Base-by-base conservation (phyloP, 352 stramenopile genomes). In the Pythium rhizo-oryzae region DNA sequence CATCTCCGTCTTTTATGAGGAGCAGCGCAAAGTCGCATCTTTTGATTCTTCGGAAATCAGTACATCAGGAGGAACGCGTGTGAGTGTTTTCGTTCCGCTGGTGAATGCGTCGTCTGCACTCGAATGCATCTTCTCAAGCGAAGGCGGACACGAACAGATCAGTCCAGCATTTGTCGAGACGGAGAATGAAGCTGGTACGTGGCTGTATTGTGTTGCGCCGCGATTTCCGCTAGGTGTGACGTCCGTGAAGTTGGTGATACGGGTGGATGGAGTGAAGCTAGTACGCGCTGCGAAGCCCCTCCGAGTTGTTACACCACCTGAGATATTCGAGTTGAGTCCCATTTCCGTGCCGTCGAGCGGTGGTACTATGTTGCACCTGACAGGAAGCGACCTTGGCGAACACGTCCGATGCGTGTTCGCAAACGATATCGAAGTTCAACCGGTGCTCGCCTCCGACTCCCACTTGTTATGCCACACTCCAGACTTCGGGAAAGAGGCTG, bases 51-150 rank as follows among this genome's bases (percentile, higher is more conserved):
- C 18, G 1, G 41, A 67, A 28, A 57, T 72, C 41, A 49, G 25
- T 18, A 24, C 51, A n/a, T 3, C 33, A 23, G 65, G 65, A 15
- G 65, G 65, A 51, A 72, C 19, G n/a, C 65, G 52, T n/a, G 53
- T 72, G 1, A 21, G 13, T 33, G 35, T 67, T 4, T 58, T 19
- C 8, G 50, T 63, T 16, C 30, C 51, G 23, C 25, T 18, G 2
- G 28, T 51, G 8, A 56, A 52, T n/a, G 21, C 41, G 15, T 33
- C 41, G 3, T 41, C 54, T 18, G 39, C 54, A 18, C 24, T 63
- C 15, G 63, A 70, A 46, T 70, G 63, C 37, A 63, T 13, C 44
- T 70, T 70, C 33, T 21, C 52, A 5, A 55, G 53, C 47, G 35
- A 41, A 9, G 4, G 33, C 7, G 63, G 53, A 16, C 9, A 7